Base-by-base conservation (phyloP, 2,329 filamentous ascomycete species). In the Neofusicoccum sp. region DNA sequence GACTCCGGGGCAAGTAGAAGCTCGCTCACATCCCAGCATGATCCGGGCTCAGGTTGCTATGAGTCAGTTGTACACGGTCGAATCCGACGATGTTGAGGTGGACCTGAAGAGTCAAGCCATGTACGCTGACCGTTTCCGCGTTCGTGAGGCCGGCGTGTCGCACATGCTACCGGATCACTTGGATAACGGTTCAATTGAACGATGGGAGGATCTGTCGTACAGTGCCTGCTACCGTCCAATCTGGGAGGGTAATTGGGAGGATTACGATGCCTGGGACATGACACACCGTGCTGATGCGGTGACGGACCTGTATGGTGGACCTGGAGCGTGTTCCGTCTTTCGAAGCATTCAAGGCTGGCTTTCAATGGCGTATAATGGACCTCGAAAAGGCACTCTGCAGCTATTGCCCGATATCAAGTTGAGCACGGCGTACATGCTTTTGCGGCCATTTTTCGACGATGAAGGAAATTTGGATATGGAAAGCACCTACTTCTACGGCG, bases 391-490 rank as follows among this genome's bases (percentile, higher is more conserved):
- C 9, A 69, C 68, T 6, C 56, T 70, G 8, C 65, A 65, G 22
- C 59, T 71, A 14, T 22, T 69, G 1, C 68, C 67, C 2, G 64
- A 60, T 16, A 48, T 71, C 34, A 69, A 68, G 39, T 44, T 64
- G 22, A 67, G 68, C 14, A 66, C 66, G 11, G 68, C 68, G 6
- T 71, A 70, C 63, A 56, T 66, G 45, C 56, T 71, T 63, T 64
- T 71, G 5, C 67, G 66, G 5, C 68, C 69, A 6, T 64, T 66
- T 12, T 70, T 70, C 52, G 62, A 67, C 31, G 64, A 69, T 31
- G 68, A 70, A n/a, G 37, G 45, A 29, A 48, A 48, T 28, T n/a
- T 48, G 45, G 45, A 48, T 31, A 43, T 37, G 50, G 50, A 54
- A 9, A 31, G 8, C 28, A 48, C 22, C 6, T 48, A 14, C 45